Conservation (phyloP, 495 filamentous ascomycete species). For the Trichoderma reesei region DNA sequence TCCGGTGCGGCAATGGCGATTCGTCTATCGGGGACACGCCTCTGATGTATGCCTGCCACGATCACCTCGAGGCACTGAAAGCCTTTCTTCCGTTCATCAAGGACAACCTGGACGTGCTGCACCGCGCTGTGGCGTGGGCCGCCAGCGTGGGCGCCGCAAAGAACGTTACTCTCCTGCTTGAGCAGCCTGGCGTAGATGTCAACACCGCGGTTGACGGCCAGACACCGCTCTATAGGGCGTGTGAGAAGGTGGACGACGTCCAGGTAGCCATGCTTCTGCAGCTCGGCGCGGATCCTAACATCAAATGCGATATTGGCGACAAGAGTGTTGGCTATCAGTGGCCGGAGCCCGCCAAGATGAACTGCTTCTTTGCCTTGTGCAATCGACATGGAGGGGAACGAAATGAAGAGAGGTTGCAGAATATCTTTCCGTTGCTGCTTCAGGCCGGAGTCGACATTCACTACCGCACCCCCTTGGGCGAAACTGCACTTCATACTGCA, state of each 20-base stretch:
- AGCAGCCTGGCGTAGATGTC: slow-evolving; percentile 2
- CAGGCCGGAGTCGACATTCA: background rate
- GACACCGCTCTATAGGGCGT: background rate
- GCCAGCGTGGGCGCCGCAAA: background rate
- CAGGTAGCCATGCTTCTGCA: background rate
- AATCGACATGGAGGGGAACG: background rate
- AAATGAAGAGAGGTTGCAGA: background rate
- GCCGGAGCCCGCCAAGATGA: background rate
- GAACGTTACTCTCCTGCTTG: background rate
- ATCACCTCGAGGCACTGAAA: slow-evolving; percentile 14
- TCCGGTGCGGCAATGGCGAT: background rate
- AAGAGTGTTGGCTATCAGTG: background rate
- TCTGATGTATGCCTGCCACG: slow-evolving; percentile 15
- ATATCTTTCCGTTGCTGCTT: background rate
- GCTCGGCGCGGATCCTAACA: background rate
- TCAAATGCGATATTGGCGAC: background rate
- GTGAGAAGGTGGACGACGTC: background rate
- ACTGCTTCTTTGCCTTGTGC: background rate
- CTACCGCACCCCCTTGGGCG: background rate
- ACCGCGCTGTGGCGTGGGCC: background rate
- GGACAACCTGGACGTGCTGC: background rate
- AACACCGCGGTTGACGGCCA: background rate
- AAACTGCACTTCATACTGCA: background rate
- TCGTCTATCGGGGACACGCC: background rate
- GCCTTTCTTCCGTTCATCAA: slow-evolving; percentile 15